phyloP scores from a whole-genome alignment of 257 asterid species.

The Solanum rostratum region DNA sequence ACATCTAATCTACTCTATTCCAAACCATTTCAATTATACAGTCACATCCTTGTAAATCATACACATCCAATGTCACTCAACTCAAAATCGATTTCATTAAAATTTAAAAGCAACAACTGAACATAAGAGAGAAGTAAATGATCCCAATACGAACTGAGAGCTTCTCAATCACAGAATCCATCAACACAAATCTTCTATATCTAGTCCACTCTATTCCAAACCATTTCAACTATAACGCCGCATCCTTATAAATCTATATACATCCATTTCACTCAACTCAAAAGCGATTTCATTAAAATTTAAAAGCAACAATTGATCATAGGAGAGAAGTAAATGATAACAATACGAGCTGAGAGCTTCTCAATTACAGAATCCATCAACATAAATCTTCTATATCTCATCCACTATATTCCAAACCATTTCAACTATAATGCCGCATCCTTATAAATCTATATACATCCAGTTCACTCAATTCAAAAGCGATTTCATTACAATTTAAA shows the following conservation, averaged over 20 bases:
- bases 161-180: conserved; percentile 21
- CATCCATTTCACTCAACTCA: not conserved
- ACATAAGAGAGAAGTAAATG: not conserved
- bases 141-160: conserved; percentile 43
- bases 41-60: not conserved
- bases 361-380: not conserved
- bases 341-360: conserved; percentile 66
- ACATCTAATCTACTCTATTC: not conserved
- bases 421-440: not conserved
- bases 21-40: not conserved
- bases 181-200: not conserved
- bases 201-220: not conserved
- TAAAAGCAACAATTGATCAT: not conserved
- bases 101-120: not conserved
- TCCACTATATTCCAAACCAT: not conserved
- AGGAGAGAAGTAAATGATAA: not conserved
- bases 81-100: not conserved
- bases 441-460: not conserved
- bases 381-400: not conserved
- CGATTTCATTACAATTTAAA: not conserved
- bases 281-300: not conserved
- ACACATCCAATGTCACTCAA: not conserved
- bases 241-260: not conserved
- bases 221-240: not conserved
- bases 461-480: not conserved